Percentiles rank a stretch among this genome's conserved stretches.
Evolutionary conservation across 1,284 basidiomycete genomes (phyloP).

Genomic region (Boletus holoroseus): DNA sequence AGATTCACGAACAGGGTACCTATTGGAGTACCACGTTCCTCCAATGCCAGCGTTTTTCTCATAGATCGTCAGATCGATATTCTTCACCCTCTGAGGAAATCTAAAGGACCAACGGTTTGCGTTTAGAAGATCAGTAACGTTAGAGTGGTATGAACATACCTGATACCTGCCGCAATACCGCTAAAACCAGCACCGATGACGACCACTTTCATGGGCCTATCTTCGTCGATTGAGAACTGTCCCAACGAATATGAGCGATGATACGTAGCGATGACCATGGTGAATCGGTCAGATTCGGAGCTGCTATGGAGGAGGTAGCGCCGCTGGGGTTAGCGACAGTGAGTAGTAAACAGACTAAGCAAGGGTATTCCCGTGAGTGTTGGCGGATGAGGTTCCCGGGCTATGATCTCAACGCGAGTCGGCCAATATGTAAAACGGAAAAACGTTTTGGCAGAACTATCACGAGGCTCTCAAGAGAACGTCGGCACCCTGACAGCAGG

Average conservation of each 20-base stretch:
- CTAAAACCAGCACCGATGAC: slow-evolving; percentile 22
- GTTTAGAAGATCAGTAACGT: not conserved
- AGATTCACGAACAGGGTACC: slow-evolving; percentile 32
- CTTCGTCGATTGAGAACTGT: slow-evolving; percentile 18
- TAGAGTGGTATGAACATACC: slow-evolving; percentile 28
- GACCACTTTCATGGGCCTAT: slow-evolving; percentile 15
- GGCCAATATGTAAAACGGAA: not conserved
- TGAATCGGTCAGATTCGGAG: not conserved
- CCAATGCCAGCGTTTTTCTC: slow-evolving; percentile 55
- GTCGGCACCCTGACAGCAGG: not conserved
- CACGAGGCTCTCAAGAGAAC: not conserved
- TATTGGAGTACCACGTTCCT: slow-evolving; percentile 50
- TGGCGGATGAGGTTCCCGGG: not conserved
- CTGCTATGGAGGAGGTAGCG: not conserved
- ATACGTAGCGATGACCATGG: not conserved
- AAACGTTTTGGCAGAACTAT: not conserved
- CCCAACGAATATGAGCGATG: slow-evolving; percentile 3
- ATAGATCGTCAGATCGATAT: slow-evolving; percentile 54
- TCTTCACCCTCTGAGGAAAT: slow-evolving; percentile 50
- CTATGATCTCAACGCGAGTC: not conserved
- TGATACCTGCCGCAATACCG: slow-evolving; percentile 52
- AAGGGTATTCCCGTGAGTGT: not conserved
- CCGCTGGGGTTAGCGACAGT: too few relatives aligned
- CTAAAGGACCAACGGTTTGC: slow-evolving; percentile 25
- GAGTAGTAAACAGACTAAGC: not conserved